phyloP scores from a whole-genome alignment of 1,139 yeast genomes.

The Petasospora rhodanensis region DNA sequence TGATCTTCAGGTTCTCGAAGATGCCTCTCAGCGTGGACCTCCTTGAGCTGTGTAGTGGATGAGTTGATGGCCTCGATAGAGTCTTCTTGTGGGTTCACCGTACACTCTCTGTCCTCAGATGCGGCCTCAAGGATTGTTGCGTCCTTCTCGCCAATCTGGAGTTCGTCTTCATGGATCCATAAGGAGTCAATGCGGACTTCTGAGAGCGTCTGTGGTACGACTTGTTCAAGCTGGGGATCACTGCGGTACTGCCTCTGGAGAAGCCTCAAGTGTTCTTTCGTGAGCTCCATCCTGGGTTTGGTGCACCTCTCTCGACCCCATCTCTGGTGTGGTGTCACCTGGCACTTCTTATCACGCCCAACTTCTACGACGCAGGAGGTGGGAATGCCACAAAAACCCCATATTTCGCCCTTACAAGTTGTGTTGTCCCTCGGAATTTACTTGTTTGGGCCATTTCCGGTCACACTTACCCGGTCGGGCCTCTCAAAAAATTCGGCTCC shows the following conservation, averaged over 20 bases:
- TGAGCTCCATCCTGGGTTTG: not conserved
- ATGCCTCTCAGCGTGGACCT: too few relatives aligned
- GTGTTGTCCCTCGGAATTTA: not conserved
- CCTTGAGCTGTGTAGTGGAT: too few relatives aligned
- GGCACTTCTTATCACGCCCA: too few relatives aligned
- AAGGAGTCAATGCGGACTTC: slow-evolving; percentile 1
- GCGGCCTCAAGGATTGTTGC: not conserved
- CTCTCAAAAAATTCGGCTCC: too few relatives aligned
- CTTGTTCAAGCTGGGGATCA: not conserved
- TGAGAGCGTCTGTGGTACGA: slow-evolving; percentile 1
- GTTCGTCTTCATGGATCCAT: slow-evolving; percentile 3
- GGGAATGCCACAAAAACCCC: not conserved
- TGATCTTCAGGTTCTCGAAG: too few relatives aligned
- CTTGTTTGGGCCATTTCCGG: not conserved
- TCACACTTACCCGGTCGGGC: too few relatives aligned
- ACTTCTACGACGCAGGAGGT: not conserved
- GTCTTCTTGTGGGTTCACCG: too few relatives aligned
- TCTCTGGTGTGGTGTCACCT: too few relatives aligned
- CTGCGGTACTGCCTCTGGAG: slow-evolving; percentile 4
- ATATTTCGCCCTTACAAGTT: too few relatives aligned
- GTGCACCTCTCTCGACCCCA: not conserved
- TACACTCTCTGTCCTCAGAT: not conserved
- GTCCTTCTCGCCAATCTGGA: not conserved
- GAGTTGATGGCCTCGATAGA: too few relatives aligned
- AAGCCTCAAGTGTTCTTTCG: slow-evolving; percentile 1